Conservation (phyloP, 208 protist species). For the Acanthamoeba sp. region DNA sequence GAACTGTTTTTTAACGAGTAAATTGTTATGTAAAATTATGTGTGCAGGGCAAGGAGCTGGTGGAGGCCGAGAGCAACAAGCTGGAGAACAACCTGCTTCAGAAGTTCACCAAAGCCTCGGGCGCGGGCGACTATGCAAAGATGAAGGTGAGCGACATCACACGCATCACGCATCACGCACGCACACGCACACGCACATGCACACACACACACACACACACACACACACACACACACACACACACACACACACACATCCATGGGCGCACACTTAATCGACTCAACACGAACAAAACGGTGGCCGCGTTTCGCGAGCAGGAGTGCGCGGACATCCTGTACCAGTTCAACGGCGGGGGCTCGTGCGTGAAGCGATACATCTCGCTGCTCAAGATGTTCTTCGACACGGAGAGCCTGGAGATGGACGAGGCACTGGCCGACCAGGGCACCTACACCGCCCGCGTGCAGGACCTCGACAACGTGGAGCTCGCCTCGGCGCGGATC, state of each 20-base stretch:
- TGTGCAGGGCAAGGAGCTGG: constrained; percentile 40
- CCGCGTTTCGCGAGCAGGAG: background rate
- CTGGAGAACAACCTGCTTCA: constrained; percentile 47
- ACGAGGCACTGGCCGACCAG: constrained; percentile 12
- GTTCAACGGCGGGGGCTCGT: constrained; percentile 62
- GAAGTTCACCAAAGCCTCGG: constrained; percentile 57
- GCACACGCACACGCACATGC: no score
- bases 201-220: no score
- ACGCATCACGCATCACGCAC: no score
- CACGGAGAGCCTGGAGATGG: constrained; percentile 51
- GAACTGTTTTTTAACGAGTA: no score
- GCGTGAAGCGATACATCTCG: constrained; percentile 50
- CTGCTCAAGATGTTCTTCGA: constrained; percentile 63
- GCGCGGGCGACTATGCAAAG: background rate
- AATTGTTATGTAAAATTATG: background rate
- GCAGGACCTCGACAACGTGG: constrained; percentile 11
- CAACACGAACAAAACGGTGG: no score
- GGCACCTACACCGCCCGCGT: background rate
- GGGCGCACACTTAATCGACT: no score
- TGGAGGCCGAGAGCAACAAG: constrained; percentile 62
- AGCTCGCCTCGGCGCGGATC: background rate
- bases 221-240: no score
- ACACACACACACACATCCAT: no score
- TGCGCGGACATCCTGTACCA: constrained; percentile 43
- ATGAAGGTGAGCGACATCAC: no score